Conservation (phyloP, 2,329 filamentous ascomycete genomes). For the Mycogone perniciosa region DNA sequence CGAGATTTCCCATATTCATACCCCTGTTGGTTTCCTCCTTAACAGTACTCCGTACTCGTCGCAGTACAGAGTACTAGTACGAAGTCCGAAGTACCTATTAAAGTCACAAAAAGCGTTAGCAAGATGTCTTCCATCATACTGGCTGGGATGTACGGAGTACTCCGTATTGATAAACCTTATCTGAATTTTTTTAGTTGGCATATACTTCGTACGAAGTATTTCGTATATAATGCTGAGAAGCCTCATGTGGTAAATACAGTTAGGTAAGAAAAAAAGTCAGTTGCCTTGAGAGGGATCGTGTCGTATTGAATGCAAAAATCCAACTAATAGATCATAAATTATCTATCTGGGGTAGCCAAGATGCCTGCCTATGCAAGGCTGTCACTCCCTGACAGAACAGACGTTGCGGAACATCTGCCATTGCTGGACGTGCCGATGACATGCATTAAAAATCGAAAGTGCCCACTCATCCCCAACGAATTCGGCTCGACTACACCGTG, state of each 20-base stretch:
- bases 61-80: no score
- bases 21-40: not conserved
- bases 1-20: not conserved
- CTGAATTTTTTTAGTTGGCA: no score
- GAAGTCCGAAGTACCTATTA: not conserved
- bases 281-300: no score
- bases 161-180: no score
- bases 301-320: not conserved
- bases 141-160: no score
- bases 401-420: not conserved
- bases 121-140: no score
- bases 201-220: not conserved
- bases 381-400: not conserved
- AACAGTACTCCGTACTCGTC: no score
- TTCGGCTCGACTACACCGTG: not conserved
- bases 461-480: slow-evolving; percentile 9
- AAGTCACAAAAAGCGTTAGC: no score
- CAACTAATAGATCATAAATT: not conserved
- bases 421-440: not conserved
- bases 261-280: no score
- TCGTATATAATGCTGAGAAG: not conserved
- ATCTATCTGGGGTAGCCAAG: not conserved
- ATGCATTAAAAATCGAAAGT: not conserved
- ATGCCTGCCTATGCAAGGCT: no score
- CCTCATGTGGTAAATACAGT: no score